phyloP scores from a whole-genome alignment of 345 rosid species.

The Limnanthes douglasii region DNA sequence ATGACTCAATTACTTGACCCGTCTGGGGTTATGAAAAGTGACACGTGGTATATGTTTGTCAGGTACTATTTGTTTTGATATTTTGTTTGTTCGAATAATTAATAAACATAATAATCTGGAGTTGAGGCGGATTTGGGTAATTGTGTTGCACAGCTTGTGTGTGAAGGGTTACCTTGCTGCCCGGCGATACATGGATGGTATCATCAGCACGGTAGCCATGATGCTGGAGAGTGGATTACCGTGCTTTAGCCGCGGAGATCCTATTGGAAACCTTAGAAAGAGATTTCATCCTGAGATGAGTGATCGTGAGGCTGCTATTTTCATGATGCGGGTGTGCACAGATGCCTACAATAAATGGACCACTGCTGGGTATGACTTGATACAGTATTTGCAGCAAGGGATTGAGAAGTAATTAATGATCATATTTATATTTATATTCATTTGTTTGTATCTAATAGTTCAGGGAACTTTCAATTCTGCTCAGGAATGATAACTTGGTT shows the following conservation, averaged over 20 bases:
- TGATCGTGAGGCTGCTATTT: conserved; percentile 92
- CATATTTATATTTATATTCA: too few species aligned
- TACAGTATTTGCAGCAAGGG: conserved; percentile 93
- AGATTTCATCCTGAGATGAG: conserved; percentile 95
- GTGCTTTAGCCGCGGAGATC: conserved; percentile 94
- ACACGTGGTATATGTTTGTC: conserved; percentile 67
- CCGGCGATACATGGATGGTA: conserved; percentile 82
- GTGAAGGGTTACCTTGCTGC: conserved; percentile 89
- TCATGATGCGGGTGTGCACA: conserved; percentile 69
- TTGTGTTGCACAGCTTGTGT: conserved; percentile 35
- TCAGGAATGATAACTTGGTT: conserved; percentile 13
- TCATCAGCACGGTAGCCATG: conserved; percentile 60
- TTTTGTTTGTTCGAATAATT: too few species aligned
- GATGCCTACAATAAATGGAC: conserved; percentile 99
- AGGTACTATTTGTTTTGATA: conserved; percentile 32
- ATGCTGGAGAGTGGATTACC: conserved; percentile 99
- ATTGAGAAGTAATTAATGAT: conserved; percentile 80
- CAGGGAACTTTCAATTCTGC: neutral
- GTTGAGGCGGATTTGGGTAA: neutral
- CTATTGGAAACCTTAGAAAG: conserved; percentile 91
- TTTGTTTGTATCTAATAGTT: too few species aligned
- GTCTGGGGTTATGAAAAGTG: conserved; percentile 87
- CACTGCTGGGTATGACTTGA: conserved; percentile 87
- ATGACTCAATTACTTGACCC: conserved; percentile 97
- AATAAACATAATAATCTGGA: too few species aligned